Evolutionary conservation across 352 stramenopile species (phyloP).

Genomic region (Globisporangium irregulare): DNA sequence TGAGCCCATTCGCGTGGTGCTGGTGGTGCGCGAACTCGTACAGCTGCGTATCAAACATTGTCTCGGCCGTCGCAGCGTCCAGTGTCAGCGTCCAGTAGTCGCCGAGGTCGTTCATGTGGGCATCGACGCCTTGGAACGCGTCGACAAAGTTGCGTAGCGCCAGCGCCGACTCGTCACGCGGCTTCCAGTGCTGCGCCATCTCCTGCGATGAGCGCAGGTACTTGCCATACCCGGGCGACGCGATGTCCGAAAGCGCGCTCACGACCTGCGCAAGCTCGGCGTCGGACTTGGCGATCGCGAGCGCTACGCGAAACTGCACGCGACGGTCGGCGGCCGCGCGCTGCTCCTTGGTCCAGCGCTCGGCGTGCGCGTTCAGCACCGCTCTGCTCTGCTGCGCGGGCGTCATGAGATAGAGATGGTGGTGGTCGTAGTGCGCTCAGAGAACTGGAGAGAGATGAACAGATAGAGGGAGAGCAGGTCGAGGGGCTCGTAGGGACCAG

Average conservation of each 20-base stretch:
- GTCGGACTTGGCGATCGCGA: conserved; percentile 30
- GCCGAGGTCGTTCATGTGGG: conserved; percentile 22
- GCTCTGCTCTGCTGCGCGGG: neutral
- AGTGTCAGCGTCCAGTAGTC: conserved; percentile 54
- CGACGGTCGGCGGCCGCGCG: conserved; percentile 22
- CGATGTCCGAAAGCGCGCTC: conserved; percentile 38
- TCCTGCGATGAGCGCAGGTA: conserved; percentile 32
- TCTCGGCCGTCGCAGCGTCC: conserved; percentile 38
- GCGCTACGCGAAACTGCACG: conserved; percentile 39
- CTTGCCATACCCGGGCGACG: conserved; percentile 46
- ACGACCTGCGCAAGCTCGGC: conserved; percentile 39
- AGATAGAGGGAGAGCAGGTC: neutral
- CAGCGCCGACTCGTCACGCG: conserved; percentile 16
- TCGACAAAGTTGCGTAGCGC: conserved; percentile 26
- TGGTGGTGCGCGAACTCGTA: conserved; percentile 43
- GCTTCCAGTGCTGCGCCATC: conserved; percentile 39
- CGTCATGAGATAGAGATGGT: neutral
- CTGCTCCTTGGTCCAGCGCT: conserved; percentile 11
- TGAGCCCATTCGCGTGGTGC: conserved; percentile 18
- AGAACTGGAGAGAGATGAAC: neutral
- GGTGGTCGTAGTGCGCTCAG: neutral
- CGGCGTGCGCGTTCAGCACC: conserved; percentile 16
- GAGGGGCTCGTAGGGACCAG: too few relatives aligned
- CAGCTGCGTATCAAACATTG: conserved; percentile 49
- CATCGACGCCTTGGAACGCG: conserved; percentile 8